Percentiles rank a stretch among this genome's conserved stretches.
These are phyloP conservation scores for Solanum corneliomulleri DNA, from an alignment of 257 asterid genomes.

Conservation along the genomic window DNA sequence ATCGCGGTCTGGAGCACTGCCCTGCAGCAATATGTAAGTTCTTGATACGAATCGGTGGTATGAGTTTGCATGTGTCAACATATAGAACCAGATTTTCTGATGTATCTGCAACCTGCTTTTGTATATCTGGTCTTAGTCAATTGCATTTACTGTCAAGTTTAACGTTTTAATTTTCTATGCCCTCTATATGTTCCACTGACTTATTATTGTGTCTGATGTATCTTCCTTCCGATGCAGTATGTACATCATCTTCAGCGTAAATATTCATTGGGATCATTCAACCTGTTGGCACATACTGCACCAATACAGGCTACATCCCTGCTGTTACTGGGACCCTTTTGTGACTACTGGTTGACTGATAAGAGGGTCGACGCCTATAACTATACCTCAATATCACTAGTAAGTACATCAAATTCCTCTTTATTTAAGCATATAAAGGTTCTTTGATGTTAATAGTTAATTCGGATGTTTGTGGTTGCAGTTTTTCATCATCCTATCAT, in stretches of 20 bases:
- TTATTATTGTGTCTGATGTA: slow-evolving; percentile 1
- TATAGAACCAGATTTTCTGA: not conserved
- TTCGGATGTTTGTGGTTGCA: slow-evolving; percentile 7
- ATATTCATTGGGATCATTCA: slow-evolving; percentile 70
- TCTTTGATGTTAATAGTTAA: not conserved
- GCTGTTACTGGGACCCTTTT: slow-evolving; percentile 50
- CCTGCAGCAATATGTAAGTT: slow-evolving; percentile 64
- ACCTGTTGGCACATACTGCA: slow-evolving; percentile 78
- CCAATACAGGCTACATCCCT: slow-evolving; percentile 73
- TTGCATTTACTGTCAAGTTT: not conserved
- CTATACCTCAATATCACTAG: slow-evolving; percentile 37
- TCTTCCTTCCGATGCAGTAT: slow-evolving; percentile 33
- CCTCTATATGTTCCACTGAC: not conserved
- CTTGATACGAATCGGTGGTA: not conserved
- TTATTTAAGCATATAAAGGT: too few relatives aligned
- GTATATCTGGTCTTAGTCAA: not conserved
- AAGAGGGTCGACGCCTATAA: slow-evolving; percentile 49
- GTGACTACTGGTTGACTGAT: slow-evolving; percentile 60
- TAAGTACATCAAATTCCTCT: slow-evolving; percentile 16
- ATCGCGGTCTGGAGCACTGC: slow-evolving; percentile 64
- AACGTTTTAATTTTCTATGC: not conserved
- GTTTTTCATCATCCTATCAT: slow-evolving; percentile 45
- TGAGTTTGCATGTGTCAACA: not conserved
- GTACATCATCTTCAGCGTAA: slow-evolving; percentile 71
- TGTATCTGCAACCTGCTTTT: not conserved